phyloP scores from a whole-genome alignment of 2,329 filamentous ascomycete genomes.

The Nothopassalora personata region DNA sequence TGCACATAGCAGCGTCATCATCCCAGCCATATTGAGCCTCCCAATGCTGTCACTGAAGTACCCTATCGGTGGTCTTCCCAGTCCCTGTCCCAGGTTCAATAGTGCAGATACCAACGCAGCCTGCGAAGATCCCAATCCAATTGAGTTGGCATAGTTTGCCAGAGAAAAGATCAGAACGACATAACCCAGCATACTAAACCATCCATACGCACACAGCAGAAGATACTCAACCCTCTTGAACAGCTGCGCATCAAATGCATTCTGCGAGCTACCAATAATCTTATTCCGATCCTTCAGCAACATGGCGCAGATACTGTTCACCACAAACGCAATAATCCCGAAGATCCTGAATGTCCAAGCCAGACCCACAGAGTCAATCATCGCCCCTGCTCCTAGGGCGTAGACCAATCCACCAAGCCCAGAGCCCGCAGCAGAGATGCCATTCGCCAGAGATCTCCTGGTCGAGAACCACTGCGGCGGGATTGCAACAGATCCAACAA shows the following conservation, averaged over 20 bases:
- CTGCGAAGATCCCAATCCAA: conserved; percentile 62
- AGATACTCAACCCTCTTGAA: conserved; percentile 60
- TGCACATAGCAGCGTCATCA: conserved; percentile 58
- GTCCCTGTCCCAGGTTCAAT: conserved; percentile 60
- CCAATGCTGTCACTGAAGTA: conserved; percentile 66
- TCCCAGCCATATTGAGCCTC: conserved; percentile 63
- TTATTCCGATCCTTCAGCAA: conserved; percentile 68
- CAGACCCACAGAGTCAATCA: conserved; percentile 60
- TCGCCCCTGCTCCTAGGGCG: conserved; percentile 61
- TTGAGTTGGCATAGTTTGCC: conserved; percentile 64
- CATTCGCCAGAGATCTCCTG: conserved; percentile 63
- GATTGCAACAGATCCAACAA: conserved; percentile 63
- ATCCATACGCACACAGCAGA: conserved; percentile 61
- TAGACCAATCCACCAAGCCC: conserved; percentile 71
- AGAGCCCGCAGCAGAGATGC: conserved; percentile 62
- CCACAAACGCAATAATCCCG: conserved; percentile 57
- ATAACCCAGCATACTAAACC: conserved; percentile 68
- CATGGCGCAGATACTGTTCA: conserved; percentile 59
- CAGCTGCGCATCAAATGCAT: conserved; percentile 60
- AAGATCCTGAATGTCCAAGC: conserved; percentile 63
- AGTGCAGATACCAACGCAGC: conserved; percentile 68
- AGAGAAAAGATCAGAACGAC: conserved; percentile 71
- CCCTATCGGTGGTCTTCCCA: conserved; percentile 68
- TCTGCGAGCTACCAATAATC: conserved; percentile 60
- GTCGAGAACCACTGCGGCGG: conserved; percentile 70